Evolutionary conservation across 768 basidiomycete genomes (phyloP).

Genomic region (Tylopilus vinaceipallidus): DNA sequence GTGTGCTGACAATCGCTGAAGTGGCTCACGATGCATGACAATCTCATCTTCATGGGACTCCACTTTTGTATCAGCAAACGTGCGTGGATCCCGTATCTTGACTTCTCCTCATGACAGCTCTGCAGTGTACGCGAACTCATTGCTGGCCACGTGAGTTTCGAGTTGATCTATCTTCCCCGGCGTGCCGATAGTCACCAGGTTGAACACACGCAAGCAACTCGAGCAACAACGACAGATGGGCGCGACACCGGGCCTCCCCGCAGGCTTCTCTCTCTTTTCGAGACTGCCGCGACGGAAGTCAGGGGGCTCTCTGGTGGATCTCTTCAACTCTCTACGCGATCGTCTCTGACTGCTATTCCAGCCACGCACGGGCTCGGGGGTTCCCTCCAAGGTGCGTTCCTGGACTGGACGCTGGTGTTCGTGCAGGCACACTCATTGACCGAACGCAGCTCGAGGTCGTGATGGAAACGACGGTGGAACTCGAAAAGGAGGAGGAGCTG

Average conservation of each 20-base stretch:
- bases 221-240: conserved; percentile 28
- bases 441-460: no score
- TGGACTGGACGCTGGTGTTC: no score
- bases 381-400: no score
- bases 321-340: no score
- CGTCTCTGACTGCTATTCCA: no score
- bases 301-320: conserved; percentile 12
- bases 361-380: no score
- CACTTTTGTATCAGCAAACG: conserved; percentile 54
- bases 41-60: conserved; percentile 51
- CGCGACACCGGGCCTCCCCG: conserved; percentile 28
- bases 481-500: no score
- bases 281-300: conserved; percentile 14
- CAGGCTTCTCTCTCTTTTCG: conserved; percentile 24
- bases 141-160: conserved; percentile 40
- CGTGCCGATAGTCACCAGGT: conserved; percentile 17
- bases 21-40: conserved; percentile 48
- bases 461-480: no score
- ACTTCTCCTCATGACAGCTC: not conserved
- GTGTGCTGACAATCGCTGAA: conserved; percentile 1
- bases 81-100: conserved; percentile 18
- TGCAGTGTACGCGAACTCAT: conserved; percentile 50
- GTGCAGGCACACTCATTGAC: no score
- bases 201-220: conserved; percentile 38
- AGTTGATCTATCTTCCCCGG: not conserved